phyloP scores from a whole-genome alignment of 768 basidiomycete genomes.

The Rhodotorula babjevae region DNA sequence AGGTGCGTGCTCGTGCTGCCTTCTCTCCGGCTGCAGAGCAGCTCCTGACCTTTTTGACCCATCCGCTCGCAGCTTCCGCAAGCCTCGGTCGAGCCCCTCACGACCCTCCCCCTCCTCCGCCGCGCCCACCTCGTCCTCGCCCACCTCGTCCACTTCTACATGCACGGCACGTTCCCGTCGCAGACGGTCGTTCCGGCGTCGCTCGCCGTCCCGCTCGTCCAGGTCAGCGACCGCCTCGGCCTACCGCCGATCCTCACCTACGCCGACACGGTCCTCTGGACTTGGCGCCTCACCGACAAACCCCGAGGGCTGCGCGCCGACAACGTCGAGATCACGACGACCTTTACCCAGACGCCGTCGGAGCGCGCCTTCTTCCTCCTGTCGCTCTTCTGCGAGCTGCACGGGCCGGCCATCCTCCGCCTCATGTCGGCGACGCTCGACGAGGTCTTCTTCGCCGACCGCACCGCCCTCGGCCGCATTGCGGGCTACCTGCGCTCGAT shows the following conservation, averaged over 20 bases:
- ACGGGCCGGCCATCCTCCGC: conserved; percentile 75
- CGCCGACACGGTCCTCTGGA: conserved; percentile 86
- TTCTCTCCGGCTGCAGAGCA: neutral
- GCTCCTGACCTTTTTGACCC: neutral
- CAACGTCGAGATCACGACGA: conserved; percentile 56
- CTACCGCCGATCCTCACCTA: conserved; percentile 85
- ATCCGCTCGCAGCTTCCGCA: conserved; percentile 32
- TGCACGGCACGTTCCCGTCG: conserved; percentile 52
- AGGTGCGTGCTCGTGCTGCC: conserved; percentile 53
- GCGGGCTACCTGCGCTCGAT: conserved; percentile 64
- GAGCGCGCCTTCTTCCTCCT: conserved; percentile 84
- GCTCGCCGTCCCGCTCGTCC: conserved; percentile 69
- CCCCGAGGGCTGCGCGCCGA: conserved; percentile 18
- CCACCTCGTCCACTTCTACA: conserved; percentile 84
- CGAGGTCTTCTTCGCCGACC: conserved; percentile 76
- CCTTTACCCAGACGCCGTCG: conserved; percentile 70
- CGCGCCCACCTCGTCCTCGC: conserved; percentile 85
- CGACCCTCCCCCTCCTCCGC: conserved; percentile 58
- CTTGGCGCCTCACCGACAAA: conserved; percentile 49
- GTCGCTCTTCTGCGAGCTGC: conserved; percentile 78
- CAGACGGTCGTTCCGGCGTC: conserved; percentile 58
- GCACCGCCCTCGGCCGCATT: conserved; percentile 62
- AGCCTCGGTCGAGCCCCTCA: conserved; percentile 16
- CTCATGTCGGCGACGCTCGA: conserved; percentile 81
- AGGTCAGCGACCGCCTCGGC: conserved; percentile 64